Conservation (phyloP, 164 flowering plant species). For the Taxillus chinensis region DNA sequence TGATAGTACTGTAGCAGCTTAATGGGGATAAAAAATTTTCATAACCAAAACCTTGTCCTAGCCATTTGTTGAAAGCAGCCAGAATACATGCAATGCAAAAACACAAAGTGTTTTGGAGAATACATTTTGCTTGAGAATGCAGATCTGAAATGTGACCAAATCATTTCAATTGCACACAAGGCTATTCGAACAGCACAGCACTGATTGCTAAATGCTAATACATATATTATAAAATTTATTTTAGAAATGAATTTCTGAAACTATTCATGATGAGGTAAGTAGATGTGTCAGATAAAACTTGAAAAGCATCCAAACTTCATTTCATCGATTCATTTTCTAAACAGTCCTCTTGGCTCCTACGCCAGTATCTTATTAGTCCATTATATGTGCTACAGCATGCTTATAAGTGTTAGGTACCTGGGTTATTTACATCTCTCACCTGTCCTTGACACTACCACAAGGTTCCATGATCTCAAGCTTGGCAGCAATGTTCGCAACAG, state of each 20-base stretch:
- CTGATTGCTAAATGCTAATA: background rate
- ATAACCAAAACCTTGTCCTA: background rate
- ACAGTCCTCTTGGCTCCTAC: background rate
- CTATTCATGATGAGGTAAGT: no score
- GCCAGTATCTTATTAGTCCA: background rate
- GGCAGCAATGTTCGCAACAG: constrained; percentile 80
- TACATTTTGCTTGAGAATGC: no score
- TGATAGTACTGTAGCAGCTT: no score
- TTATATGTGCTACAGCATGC: background rate
- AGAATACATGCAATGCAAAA: no score
- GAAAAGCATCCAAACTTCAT: background rate
- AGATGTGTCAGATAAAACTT: no score
- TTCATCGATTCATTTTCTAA: background rate
- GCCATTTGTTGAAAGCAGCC: no score
- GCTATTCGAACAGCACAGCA: background rate
- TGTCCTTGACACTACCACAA: constrained; percentile 94
- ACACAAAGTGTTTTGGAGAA: no score
- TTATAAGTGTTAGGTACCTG: background rate
- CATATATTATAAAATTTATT: no score
- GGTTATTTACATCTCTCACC: constrained; percentile 28
- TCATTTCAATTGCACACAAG: background rate
- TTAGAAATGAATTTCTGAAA: no score
- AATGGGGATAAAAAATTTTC: no score
- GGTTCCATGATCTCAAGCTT: constrained; percentile 99
- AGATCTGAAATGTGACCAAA: background rate